Base-by-base conservation (phyloP, 2,329 filamentous ascomycete genomes). In the Diaporthe australafricana region DNA sequence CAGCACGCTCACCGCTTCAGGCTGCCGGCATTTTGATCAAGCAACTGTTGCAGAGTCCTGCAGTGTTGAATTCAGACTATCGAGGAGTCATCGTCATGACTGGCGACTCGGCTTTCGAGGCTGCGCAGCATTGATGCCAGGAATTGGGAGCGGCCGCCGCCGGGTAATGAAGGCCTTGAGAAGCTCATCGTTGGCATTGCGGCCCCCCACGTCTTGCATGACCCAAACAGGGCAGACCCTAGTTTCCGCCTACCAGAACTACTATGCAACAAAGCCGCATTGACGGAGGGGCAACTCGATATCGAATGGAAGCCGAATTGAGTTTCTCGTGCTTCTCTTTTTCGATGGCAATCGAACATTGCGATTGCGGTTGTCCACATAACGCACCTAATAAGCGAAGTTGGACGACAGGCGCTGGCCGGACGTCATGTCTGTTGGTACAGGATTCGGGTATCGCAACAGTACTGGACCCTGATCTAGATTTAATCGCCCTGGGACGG, bases 1-100 rank as follows among this genome's bases (percentile, higher is more conserved):
- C 70, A 73, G 68, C 48, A 45, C 48, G 65, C 72, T 69, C 72
- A 73, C 72, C 72, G 72, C 72, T 70, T 66, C 72, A 69, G 65
- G 20, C n/a, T 17, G 40, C 40, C 55, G n/a, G 47, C 42, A 32
- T 50, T 53, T 30, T 11, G 38, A 57, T 60, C 11, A 32, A 60
- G 66, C 22, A 68, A 35, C 20, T 27, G 40, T 40, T 69, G 67
- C 30, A 60, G 25, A 22, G 7, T 65, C 45, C 60, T 63, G 42
- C 60, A 14, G 12, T 27, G 35, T 48, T 22, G 45, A 52, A 50
- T n/a, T 69, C 42, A 60, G 32, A 56, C 47, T 47, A 52, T 69
- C 38, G 47, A 17, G 22, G 42, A 42, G 14, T 27, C 6, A 27
- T 56, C 67, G 30, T n/a, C 17, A n/a, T 63, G 30, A 65, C 60